Base-by-base conservation (phyloP, 768 basidiomycete species). In the Serendipita indica region DNA sequence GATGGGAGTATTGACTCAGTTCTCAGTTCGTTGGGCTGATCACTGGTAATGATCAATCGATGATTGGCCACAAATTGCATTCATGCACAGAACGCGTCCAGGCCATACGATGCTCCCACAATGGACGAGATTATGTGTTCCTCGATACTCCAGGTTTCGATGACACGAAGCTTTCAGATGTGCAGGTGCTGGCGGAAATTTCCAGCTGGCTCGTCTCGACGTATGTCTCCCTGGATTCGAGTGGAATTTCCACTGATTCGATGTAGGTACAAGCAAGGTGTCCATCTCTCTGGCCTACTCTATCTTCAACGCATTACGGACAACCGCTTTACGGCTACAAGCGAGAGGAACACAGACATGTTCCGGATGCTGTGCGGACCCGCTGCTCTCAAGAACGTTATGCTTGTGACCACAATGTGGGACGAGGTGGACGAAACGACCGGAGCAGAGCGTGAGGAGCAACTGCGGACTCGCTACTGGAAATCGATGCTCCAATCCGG, bases 351-450 rank as follows among this genome's bases (percentile, higher is more conserved):
- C 63, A 77, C 78, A 58, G 70, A 71, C 33, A 72, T 79, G 67
- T 79, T 80, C 66, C 68, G 73, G 46, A 71, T 75, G 59, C 70
- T 81, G 12, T 81, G 79, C 61, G 79, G 80, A 13, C 74, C 76
- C 18, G 69, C 58, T 41, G 70, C 75, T 13, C 73, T 81, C 56
- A 67, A 70, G 35, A 79, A 75, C 60, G 77, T 81, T 28, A 69
- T 77, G 27, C 72, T 81, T 60, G 74, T 74, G 54, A 79, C 79
- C 43, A 80, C 72, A 34, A 79, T 75, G 76, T 79, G 79, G 78
- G 73, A 70, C 3, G 68, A 71, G 60, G 72, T 77, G 3, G 65
- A 70, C 60, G 33, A n/a, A 2, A 39, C 28, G 0, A 60, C 64
- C 3, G 72, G 69, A 3, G 35, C 62, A 25, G 67, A 67, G 2